phyloP scores from a whole-genome alignment of 345 rosid genomes.

The Trapa incisa region DNA sequence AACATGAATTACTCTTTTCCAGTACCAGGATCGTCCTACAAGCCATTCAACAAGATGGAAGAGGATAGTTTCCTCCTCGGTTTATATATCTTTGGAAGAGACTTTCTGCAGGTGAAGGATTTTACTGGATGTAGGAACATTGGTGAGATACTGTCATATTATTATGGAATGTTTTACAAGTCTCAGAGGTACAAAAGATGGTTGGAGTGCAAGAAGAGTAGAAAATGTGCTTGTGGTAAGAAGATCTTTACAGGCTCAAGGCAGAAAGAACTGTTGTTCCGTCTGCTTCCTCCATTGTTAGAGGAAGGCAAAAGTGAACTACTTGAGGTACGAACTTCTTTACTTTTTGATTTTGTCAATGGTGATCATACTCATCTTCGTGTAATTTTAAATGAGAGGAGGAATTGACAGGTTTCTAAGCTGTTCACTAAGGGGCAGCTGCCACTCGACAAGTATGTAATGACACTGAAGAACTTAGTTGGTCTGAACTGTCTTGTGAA shows the following conservation, averaged over 20 bases:
- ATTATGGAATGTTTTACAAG: constrained; percentile 43
- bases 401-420: constrained; percentile 21
- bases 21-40: constrained; percentile 25
- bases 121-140: constrained; percentile 31
- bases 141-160: constrained; percentile 33
- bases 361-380: neutral
- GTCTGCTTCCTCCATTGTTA: no score
- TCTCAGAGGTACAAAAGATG: constrained; percentile 33
- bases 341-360: no score
- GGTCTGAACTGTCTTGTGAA: constrained; percentile 28
- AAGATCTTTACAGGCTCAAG: no score
- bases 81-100: constrained; percentile 47
- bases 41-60: constrained; percentile 25
- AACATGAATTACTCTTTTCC: neutral
- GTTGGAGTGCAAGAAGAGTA: constrained; percentile 29
- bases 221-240: neutral
- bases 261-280: no score
- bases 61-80: constrained; percentile 37
- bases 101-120: constrained; percentile 32
- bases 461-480: constrained; percentile 34
- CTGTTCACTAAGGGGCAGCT: constrained; percentile 32
- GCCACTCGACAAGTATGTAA: constrained; percentile 46
- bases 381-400: neutral
- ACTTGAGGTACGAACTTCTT: no score
- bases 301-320: no score